A percentile compares a stretch with the other conserved stretches of the same genome.
Evolutionary conservation across 139 green algal species (phyloP).

Genomic region (Pseudopediastrum boryanum): DNA sequence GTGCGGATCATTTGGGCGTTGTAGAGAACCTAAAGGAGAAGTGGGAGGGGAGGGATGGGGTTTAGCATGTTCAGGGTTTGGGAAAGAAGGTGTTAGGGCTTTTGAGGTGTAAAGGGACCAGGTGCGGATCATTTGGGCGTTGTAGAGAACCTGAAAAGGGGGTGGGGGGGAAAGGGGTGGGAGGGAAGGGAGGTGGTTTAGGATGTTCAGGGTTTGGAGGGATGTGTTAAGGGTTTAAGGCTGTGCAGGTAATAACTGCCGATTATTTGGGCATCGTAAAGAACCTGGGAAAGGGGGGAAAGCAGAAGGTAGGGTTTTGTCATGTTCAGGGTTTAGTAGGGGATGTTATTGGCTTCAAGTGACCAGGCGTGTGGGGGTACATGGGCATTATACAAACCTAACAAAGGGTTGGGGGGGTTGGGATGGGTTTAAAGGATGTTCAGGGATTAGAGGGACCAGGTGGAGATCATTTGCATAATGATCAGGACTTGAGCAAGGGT

Average conservation of each 20-base stretch:
- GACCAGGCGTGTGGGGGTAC: too few relatives aligned
- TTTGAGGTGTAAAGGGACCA: constrained; percentile 63
- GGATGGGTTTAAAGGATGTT: too few relatives aligned
- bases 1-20: constrained; percentile 83
- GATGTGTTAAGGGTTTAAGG: background rate
- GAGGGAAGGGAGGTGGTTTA: background rate
- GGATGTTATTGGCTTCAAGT: background rate
- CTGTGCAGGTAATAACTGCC: constrained; percentile 64
- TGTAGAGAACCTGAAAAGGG: constrained; percentile 53
- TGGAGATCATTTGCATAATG: too few relatives aligned
- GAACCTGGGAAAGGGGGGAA: constrained; percentile 28
- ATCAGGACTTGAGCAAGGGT: too few relatives aligned
- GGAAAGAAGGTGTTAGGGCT: background rate
- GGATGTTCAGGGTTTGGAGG: background rate
- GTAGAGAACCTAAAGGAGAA: constrained; percentile 62
- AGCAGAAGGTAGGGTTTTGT: background rate
- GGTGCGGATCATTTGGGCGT: constrained; percentile 62
- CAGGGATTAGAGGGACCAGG: too few relatives aligned
- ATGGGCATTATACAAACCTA: too few relatives aligned
- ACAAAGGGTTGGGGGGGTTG: too few relatives aligned
- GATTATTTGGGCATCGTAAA: constrained; percentile 70
- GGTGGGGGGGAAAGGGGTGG: background rate
- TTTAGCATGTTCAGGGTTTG: background rate
- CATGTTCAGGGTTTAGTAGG: background rate
- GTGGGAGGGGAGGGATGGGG: background rate